These are phyloP conservation scores for Ustulina deusta DNA, from an alignment of 2,329 filamentous ascomycete genomes.

Conservation along the genomic window DNA sequence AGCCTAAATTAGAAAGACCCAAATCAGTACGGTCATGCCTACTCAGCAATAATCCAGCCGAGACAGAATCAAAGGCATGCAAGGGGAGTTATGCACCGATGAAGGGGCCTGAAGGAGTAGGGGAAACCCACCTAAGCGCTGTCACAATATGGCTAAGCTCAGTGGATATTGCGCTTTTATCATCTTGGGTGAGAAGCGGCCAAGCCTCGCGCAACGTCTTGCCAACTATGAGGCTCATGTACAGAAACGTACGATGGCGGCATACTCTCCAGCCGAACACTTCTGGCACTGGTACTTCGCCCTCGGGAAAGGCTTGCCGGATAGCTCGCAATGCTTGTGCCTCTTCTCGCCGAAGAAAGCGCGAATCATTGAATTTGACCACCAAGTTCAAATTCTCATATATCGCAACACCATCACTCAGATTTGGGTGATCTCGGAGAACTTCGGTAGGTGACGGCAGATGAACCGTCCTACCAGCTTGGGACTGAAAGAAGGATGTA, in stretches of 20 bases:
- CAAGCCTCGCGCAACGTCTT: constrained; percentile 23
- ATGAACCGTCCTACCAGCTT: constrained; percentile 20
- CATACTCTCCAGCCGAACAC: constrained; percentile 25
- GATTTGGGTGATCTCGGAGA: constrained; percentile 27
- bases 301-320: constrained; percentile 24
- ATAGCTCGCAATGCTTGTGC: constrained; percentile 25
- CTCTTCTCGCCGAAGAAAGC: constrained; percentile 25
- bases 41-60: constrained; percentile 17
- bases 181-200: constrained; percentile 27
- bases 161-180: constrained; percentile 24
- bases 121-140: constrained; percentile 23
- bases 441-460: constrained; percentile 24
- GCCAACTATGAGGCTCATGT: constrained; percentile 26
- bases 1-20: constrained; percentile 21
- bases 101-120: constrained; percentile 25
- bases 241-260: constrained; percentile 21
- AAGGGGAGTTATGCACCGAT: constrained; percentile 24
- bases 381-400: constrained; percentile 26
- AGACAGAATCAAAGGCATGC: constrained; percentile 19
- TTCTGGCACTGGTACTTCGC: constrained; percentile 26
- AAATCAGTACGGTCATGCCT: constrained; percentile 21
- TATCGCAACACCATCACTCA: constrained; percentile 12
- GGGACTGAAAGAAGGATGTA: constrained; percentile 30
- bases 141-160: constrained; percentile 25
- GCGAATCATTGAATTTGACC: constrained; percentile 21